Conservation (phyloP, 768 basidiomycete genomes). For the Tephrocybe rancida region DNA sequence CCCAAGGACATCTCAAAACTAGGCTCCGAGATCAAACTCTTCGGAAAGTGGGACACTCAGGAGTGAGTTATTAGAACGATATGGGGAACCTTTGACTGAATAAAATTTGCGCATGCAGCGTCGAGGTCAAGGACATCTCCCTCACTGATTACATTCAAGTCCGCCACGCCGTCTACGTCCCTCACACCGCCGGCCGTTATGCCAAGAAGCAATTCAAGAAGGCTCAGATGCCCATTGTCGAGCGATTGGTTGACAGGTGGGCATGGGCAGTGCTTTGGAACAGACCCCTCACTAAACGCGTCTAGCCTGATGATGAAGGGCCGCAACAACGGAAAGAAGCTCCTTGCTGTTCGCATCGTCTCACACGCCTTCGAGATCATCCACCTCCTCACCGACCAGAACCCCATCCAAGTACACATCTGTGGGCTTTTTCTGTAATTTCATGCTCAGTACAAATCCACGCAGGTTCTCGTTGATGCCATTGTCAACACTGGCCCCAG, state of each 20-base stretch:
- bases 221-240: constrained; percentile 99
- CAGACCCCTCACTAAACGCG: neutral
- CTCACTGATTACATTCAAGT: constrained; percentile 99
- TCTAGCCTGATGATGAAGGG: constrained; percentile 99
- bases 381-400: constrained; percentile 99
- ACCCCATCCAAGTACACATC: constrained; percentile 90
- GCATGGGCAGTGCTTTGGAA: constrained; percentile 22
- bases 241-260: constrained; percentile 96
- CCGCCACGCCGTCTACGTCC: constrained; percentile 95
- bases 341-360: constrained; percentile 98
- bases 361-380: constrained; percentile 99
- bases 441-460: neutral
- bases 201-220: constrained; percentile 99
- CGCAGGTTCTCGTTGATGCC: constrained; percentile 93
- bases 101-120: constrained; percentile 45
- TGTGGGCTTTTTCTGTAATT: neutral
- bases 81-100: constrained; percentile 1
- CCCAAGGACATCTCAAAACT: constrained; percentile 82
- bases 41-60: constrained; percentile 98
- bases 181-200: constrained; percentile 99
- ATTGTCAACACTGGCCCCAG: constrained; percentile 99
- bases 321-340: constrained; percentile 99
- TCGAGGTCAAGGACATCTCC: constrained; percentile 99
- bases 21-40: constrained; percentile 90
- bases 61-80: constrained; percentile 61